Conservation (phyloP, 805 yeast species). For the Zygoascus ofunaensis region DNA sequence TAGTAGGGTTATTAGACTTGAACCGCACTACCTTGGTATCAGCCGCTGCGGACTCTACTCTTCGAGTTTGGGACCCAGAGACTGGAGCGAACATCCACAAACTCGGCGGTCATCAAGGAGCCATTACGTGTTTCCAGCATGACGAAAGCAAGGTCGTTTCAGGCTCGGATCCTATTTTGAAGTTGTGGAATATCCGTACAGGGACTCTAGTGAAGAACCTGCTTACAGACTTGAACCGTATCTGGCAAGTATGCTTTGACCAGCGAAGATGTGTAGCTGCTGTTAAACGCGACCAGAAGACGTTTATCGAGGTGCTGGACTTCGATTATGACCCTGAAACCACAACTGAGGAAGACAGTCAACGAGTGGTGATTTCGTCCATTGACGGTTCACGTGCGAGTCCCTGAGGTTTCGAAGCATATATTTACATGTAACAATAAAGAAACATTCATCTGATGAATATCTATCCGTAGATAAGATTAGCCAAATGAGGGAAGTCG, state of each 20-base stretch:
- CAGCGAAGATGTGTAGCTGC: slow-evolving; percentile 83
- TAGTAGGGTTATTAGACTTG: slow-evolving; percentile 80
- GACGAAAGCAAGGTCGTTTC: slow-evolving; percentile 76
- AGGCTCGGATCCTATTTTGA: slow-evolving; percentile 81
- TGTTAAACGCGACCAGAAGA: slow-evolving; percentile 59
- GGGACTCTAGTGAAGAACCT: slow-evolving; percentile 69
- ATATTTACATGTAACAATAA: too few relatives aligned
- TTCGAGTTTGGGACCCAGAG: slow-evolving; percentile 88
- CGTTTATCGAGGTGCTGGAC: slow-evolving; percentile 78
- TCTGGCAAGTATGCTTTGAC: slow-evolving; percentile 92
- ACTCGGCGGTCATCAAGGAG: slow-evolving; percentile 66
- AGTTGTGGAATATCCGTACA: slow-evolving; percentile 74
- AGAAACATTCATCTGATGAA: too few relatives aligned
- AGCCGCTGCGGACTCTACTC: slow-evolving; percentile 92
- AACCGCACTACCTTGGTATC: slow-evolving; percentile 72
- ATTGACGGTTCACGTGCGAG: not conserved
- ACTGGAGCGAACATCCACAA: slow-evolving; percentile 58
- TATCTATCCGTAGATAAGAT: too few relatives aligned
- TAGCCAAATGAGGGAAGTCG: too few relatives aligned
- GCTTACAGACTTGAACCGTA: slow-evolving; percentile 67
- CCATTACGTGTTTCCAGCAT: slow-evolving; percentile 90
- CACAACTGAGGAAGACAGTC: not conserved
- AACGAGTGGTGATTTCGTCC: not conserved
- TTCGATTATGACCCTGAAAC: slow-evolving; percentile 41
- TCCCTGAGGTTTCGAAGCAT: not conserved